These are phyloP conservation scores for Ilex paraguariensis DNA, from an alignment of 305 asterid species.

Conservation along the genomic window DNA sequence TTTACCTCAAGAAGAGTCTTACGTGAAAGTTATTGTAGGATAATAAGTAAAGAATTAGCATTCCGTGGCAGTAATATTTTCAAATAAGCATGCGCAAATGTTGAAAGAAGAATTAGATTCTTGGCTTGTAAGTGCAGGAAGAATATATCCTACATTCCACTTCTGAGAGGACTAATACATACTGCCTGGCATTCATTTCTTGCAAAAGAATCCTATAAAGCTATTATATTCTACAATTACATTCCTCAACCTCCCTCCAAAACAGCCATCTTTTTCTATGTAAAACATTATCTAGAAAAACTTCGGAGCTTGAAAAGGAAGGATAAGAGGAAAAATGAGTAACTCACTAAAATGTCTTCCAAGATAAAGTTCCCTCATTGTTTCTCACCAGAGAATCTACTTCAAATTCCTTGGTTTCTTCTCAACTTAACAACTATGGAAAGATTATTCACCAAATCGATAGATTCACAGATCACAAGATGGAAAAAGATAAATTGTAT, in stretches of 20 bases:
- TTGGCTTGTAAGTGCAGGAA: conserved; percentile 40
- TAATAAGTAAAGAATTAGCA: conserved; percentile 6
- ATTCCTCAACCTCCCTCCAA: conserved; percentile 11
- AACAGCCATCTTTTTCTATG: too few species aligned
- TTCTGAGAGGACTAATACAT: conserved; percentile 23
- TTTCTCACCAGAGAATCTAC: too few species aligned
- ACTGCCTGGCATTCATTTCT: conserved; percentile 30
- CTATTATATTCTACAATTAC: conserved; percentile 16
- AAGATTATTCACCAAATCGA: too few species aligned
- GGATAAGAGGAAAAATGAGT: too few species aligned
- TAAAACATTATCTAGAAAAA: too few species aligned
- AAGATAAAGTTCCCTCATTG: too few species aligned
- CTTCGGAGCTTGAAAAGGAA: too few species aligned
- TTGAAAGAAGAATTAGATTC: conserved; percentile 30
- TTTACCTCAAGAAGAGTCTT: conserved; percentile 9
- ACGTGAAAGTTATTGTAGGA: conserved; percentile 8
- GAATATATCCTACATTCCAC: conserved; percentile 35
- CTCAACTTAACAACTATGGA: too few species aligned
- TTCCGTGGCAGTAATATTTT: conserved; percentile 2
- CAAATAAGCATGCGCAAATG: conserved; percentile 19
- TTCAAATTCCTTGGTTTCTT: too few species aligned
- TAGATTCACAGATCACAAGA: too few species aligned
- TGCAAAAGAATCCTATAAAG: conserved; percentile 30
- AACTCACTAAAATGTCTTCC: too few species aligned
- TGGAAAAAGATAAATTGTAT: too few species aligned